Evolutionary conservation across 202 grass and related monocot species (phyloP), one percentile per base, ranked within the genome.

Genomic region (Elaeis oleifera): DNA sequence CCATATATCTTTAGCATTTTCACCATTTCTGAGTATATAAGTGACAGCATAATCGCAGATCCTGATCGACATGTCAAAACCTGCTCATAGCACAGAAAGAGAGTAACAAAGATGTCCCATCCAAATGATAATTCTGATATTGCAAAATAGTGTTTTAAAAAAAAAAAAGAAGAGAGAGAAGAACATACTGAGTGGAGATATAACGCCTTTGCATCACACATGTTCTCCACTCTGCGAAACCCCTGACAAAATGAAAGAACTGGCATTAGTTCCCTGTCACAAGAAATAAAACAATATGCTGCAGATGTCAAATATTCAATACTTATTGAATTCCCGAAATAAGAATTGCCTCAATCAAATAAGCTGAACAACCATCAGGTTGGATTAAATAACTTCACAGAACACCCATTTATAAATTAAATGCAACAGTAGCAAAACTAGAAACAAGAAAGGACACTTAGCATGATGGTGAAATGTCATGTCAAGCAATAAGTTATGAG

Each of bases 11-110:
- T 71, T 18, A 91, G 68, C 31, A 79, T 89, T 78, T 91, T 96
- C 18, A 96, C 21, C 24, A 91, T 64, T 77, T 96, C 92, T 1
- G 87, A 96, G 71, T 96, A 96, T 85, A 96, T 84, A 65, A 91
- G 73, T 3, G 87, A 83, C 16, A 96, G 79, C 79, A 96, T 84
- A 4, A 70, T 36, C 65, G 74, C 84, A 23, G 92, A 86, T 81
- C 92, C 87, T 51, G 82, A 81, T 48, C 87, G 73, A 31, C 84
- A 89, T 57, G 91, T 91, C 79, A 96, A 73, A 73, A 64, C 80
- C 91, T 86, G 87, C 1, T 39, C 49, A 64, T 56, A 20, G 18
- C 11, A 52, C 8, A 69, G 13, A 69, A 26, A 27, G 18, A 60
- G 79, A 26, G 3, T 80, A 15, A 48, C 26, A 52, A 68, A 54